Conservation (phyloP, 768 basidiomycete species). For the Tephrocybe sp. region DNA sequence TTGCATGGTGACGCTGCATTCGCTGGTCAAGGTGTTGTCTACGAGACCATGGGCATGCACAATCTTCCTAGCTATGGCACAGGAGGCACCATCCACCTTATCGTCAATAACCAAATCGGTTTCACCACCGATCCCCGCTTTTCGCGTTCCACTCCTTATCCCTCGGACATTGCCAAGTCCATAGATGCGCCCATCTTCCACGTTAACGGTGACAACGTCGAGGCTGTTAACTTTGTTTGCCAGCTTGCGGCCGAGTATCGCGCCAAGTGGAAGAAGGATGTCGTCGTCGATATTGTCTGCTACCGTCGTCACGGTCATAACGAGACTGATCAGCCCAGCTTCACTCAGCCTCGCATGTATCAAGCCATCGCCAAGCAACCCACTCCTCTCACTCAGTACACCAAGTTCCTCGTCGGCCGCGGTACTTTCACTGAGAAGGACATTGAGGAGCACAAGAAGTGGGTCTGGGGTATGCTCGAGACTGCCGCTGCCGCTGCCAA, state of each 20-base stretch:
- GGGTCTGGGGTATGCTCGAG: conserved; percentile 99
- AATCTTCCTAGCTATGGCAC: conserved; percentile 94
- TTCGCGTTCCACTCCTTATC: conserved; percentile 95
- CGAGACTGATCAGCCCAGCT: conserved; percentile 97
- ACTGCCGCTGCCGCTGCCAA: conserved; percentile 91
- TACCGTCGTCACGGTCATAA: conserved; percentile 99
- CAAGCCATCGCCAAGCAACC: conserved; percentile 93
- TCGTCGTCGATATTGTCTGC: conserved; percentile 97
- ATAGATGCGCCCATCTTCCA: conserved; percentile 99
- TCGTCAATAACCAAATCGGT: conserved; percentile 99
- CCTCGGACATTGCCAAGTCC: conserved; percentile 96
- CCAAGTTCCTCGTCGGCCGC: conserved; percentile 85
- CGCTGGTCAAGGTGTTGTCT: conserved; percentile 96
- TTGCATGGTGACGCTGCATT: conserved; percentile 99
- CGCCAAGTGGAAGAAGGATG: conserved; percentile 98
- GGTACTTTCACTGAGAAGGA: conserved; percentile 95
- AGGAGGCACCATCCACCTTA: conserved; percentile 96
- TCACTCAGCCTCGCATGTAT: conserved; percentile 99
- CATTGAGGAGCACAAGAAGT: conserved; percentile 97
- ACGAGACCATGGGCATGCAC: conserved; percentile 99
- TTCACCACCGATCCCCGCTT: conserved; percentile 99
- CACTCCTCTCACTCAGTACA: conserved; percentile 88
- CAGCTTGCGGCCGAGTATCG: conserved; percentile 98
- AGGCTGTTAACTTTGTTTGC: conserved; percentile 98
- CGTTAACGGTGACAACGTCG: conserved; percentile 97